A percentile compares a stretch with the other conserved stretches of the same genome.
These are phyloP conservation scores for Phialemonium atrogriseum DNA, from an alignment of 2,329 filamentous ascomycete genomes.

Conservation along the genomic window DNA sequence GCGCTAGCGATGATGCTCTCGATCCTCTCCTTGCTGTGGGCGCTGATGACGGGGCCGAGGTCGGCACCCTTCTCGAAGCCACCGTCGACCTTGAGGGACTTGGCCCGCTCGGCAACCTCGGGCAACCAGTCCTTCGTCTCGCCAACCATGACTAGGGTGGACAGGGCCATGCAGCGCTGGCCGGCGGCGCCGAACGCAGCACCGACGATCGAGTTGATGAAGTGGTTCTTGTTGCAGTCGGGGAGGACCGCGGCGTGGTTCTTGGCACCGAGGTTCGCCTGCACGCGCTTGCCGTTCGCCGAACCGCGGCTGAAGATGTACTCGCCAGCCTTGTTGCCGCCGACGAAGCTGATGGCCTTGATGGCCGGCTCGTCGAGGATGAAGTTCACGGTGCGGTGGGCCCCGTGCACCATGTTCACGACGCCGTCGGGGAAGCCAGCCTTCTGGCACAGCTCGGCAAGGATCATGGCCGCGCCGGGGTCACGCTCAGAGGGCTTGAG, in stretches of 20 bases:
- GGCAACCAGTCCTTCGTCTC: constrained; percentile 77
- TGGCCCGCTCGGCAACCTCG: constrained; percentile 70
- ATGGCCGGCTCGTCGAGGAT: constrained; percentile 78
- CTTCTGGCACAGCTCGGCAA: constrained; percentile 70
- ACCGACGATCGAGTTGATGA: constrained; percentile 74
- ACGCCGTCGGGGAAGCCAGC: constrained; percentile 77
- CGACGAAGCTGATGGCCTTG: constrained; percentile 82
- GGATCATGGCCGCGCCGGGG: constrained; percentile 76
- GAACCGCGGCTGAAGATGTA: constrained; percentile 76
- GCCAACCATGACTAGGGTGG: constrained; percentile 74
- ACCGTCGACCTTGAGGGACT: constrained; percentile 64
- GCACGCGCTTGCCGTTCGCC: constrained; percentile 79
- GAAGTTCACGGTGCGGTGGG: constrained; percentile 75
- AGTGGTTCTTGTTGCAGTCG: constrained; percentile 86
- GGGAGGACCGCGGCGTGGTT: constrained; percentile 80
- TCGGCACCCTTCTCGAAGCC: constrained; percentile 76
- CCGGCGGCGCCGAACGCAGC: constrained; percentile 80
- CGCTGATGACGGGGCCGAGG: constrained; percentile 73
- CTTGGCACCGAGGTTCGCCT: constrained; percentile 82
- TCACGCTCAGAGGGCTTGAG: constrained; percentile 84
- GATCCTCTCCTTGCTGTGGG: constrained; percentile 71
- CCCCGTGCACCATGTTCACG: constrained; percentile 74
- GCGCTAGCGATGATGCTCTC: constrained; percentile 68
- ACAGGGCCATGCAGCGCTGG: constrained; percentile 81
- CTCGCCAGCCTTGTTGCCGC: constrained; percentile 79